Conservation (phyloP, 306 rosid species). For the Acacia crassicarpa region DNA sequence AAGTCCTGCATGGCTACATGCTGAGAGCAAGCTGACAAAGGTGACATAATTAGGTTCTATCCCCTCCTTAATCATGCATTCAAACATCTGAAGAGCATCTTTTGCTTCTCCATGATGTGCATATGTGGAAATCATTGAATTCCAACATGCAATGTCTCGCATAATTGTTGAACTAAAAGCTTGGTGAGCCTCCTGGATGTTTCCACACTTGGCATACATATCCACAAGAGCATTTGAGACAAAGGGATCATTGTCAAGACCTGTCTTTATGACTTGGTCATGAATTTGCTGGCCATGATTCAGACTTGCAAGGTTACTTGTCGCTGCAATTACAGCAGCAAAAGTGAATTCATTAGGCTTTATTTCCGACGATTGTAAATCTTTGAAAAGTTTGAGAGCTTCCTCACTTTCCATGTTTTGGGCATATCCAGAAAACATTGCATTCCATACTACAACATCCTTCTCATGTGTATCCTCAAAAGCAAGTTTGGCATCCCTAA, state of each 20-base stretch:
- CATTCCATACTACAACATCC: conserved; percentile 92
- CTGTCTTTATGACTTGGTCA: conserved; percentile 73
- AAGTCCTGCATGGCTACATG: conserved; percentile 87
- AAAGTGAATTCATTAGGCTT: conserved; percentile 81
- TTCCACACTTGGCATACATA: conserved; percentile 91
- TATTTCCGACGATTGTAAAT: conserved; percentile 54
- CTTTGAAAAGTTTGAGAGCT: conserved; percentile 66
- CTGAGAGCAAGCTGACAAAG: conserved; percentile 76
- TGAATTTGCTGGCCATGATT: conserved; percentile 80
- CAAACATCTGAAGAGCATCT: conserved; percentile 62
- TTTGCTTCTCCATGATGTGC: conserved; percentile 88
- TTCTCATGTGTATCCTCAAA: conserved; percentile 66
- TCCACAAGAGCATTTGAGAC: conserved; percentile 76
- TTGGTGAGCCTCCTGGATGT: conserved; percentile 63
- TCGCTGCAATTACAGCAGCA: conserved; percentile 67
- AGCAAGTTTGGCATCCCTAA: conserved; percentile 66
- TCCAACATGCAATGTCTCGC: conserved; percentile 86
- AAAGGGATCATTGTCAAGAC: conserved; percentile 69
- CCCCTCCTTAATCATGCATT: conserved; percentile 54
- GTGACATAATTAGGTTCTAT: conserved; percentile 70
- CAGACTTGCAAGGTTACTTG: conserved; percentile 74
- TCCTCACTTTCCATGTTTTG: conserved; percentile 65
- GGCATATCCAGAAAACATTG: conserved; percentile 70
- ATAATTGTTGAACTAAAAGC: conserved; percentile 44
- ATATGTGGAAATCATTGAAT: conserved; percentile 80